Evolutionary conservation across 2,329 filamentous ascomycete genomes (phyloP), one percentile per base, ranked within the genome.

Genomic region (Stachybotrys chlorohalonatus): DNA sequence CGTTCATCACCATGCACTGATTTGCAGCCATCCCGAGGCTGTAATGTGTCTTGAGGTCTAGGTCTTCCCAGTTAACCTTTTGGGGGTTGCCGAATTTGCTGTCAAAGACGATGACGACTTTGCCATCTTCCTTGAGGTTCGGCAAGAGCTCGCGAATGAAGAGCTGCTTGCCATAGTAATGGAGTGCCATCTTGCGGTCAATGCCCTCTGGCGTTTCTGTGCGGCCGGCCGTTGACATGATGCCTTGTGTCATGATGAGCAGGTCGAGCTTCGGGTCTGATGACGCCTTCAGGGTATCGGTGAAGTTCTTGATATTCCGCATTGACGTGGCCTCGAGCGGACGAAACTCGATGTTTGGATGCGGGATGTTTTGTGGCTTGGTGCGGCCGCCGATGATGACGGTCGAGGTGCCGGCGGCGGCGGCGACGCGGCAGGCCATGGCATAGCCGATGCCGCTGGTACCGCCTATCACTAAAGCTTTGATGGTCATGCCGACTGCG

Each of bases 131-230:
- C 36, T 60, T 67, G n/a, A 76, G 58, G 0, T 63, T 59, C 0
- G 75, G 73, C 0, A 70, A 56, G 5, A 78, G 64, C 45, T 74
- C 70, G 13, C 65, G 61, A 24, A 76, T 68, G 13, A 78, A 70
- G 0, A 74, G 67, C 57, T 76, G 73, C 11, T 68, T 70, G 15
- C 73, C 70, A 55, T 78, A 78, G 57, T 73, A 76, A 54, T 75
- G 73, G n/a, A 77, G 63, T 0, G 68, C 69, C 65, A 77, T 71
- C 58, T 76, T 77, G 50, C 64, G 64, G 51, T 76, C 73, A 15
- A 78, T 69, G 1, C 72, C 73, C 56, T 78, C 75, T 1, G 68
- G 31, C 0, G 75, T 75, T 57, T 76, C 73, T 1, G 62, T 67
- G 45, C 71, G 57, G 0, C 71, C 70, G 5, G 62, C 64, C 7